Conservation (phyloP, 257 asterid species). For the Solanum stenotomum region DNA sequence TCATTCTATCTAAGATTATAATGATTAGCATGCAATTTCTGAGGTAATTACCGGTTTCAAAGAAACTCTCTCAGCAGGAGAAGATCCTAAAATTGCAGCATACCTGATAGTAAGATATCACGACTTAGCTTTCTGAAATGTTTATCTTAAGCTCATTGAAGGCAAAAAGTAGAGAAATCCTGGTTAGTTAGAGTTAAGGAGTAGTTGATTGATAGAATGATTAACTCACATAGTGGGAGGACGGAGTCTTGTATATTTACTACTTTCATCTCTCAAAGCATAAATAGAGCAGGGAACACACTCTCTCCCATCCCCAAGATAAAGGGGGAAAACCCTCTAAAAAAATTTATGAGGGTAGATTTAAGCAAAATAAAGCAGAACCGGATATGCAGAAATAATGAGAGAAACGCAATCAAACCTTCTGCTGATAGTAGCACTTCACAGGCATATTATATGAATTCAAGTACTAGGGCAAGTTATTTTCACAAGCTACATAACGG, state of each 20-base stretch:
- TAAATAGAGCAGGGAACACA: background rate
- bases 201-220: background rate
- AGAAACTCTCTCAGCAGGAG: constrained; percentile 50
- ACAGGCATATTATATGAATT: background rate
- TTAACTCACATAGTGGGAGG: background rate
- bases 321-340: background rate
- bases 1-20: background rate
- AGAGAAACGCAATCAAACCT: background rate
- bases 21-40: background rate
- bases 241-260: background rate
- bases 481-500: background rate
- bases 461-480: background rate
- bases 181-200: background rate
- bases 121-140: background rate
- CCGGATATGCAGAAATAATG: background rate
- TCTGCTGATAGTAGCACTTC: background rate
- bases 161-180: background rate
- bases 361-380: background rate
- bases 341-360: background rate
- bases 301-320: background rate
- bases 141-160: background rate
- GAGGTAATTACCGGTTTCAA: constrained; percentile 66
- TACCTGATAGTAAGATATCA: constrained; percentile 43
- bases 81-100: constrained; percentile 91
- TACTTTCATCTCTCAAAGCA: background rate